These are phyloP conservation scores for Dipodascus albidus DNA, from an alignment of 805 yeast species.

Conservation along the genomic window DNA sequence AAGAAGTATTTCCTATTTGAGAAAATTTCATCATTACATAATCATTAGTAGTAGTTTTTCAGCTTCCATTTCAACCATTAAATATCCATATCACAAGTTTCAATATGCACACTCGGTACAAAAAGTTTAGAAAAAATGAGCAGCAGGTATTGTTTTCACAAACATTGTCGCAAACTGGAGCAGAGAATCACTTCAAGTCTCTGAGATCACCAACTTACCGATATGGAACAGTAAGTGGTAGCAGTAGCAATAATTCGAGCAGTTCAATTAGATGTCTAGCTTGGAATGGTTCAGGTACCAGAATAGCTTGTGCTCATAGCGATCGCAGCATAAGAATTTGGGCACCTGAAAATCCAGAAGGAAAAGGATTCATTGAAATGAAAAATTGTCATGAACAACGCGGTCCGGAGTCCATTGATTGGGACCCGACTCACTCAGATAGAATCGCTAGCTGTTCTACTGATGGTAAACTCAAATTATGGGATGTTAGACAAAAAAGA, in stretches of 20 bases:
- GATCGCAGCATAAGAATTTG: slow-evolving; percentile 25
- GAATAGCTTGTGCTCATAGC: slow-evolving; percentile 21
- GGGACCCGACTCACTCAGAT: slow-evolving; percentile 39
- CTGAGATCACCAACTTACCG: not conserved
- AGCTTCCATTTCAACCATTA: not conserved
- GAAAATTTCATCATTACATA: not conserved
- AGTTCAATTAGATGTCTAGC: slow-evolving; percentile 8
- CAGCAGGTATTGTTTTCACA: not conserved
- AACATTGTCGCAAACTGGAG: not conserved
- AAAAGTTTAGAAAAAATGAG: not conserved
- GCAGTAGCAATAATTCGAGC: slow-evolving; percentile 5
- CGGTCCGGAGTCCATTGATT: slow-evolving; percentile 30
- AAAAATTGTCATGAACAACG: slow-evolving; percentile 31
- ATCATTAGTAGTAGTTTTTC: not conserved
- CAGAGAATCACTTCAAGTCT: slow-evolving; percentile 2
- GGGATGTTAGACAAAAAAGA: slow-evolving; percentile 33
- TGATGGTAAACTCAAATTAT: slow-evolving; percentile 35
- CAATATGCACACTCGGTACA: not conserved
- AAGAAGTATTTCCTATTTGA: not conserved
- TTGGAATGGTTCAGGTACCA: slow-evolving; percentile 24
- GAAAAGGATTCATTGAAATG: slow-evolving; percentile 23
- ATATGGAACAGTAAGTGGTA: not conserved
- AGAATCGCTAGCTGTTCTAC: slow-evolving; percentile 38
- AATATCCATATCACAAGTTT: not conserved
- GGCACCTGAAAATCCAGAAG: slow-evolving; percentile 28